Percentiles rank a stretch among this genome's conserved stretches.
Evolutionary conservation across 306 rosid genomes (phyloP).

Genomic region (Elaeagnus macrophylla): DNA sequence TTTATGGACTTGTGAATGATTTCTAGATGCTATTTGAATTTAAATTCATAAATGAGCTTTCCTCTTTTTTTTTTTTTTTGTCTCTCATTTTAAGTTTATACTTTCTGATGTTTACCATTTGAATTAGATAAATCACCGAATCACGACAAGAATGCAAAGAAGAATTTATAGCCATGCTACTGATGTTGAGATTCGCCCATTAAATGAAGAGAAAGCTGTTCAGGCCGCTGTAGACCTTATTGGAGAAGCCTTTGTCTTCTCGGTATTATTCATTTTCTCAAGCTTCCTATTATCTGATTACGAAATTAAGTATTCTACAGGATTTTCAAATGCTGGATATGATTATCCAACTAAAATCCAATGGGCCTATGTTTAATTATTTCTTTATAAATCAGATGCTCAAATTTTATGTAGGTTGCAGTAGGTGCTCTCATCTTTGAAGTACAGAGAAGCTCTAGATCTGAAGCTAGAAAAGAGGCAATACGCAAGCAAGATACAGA

Average conservation of each 20-base stretch:
- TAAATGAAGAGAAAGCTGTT: slow-evolving; percentile 89
- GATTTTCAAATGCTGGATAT: background rate
- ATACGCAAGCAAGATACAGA: slow-evolving; percentile 60
- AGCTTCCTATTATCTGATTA: background rate
- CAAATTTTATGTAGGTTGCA: slow-evolving; percentile 53
- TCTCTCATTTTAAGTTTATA: background rate
- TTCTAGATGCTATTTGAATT: background rate
- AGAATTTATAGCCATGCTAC: slow-evolving; percentile 78
- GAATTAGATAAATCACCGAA: slow-evolving; percentile 58
- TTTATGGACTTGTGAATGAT: too few relatives aligned
- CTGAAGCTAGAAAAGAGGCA: slow-evolving; percentile 92
- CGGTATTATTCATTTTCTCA: slow-evolving; percentile 32
- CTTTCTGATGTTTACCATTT: slow-evolving; percentile 14
- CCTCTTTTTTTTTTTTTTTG: background rate
- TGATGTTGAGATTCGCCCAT: slow-evolving; percentile 75
- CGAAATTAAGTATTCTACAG: background rate
- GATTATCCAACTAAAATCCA: slow-evolving; percentile 12
- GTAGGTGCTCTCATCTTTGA: slow-evolving; percentile 60
- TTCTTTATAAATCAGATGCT: slow-evolving; percentile 8
- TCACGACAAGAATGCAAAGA: slow-evolving; percentile 74
- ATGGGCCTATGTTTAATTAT: background rate
- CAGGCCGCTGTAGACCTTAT: slow-evolving; percentile 85
- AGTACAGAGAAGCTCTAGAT: slow-evolving; percentile 87
- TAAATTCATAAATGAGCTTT: background rate
- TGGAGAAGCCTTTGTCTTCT: slow-evolving; percentile 81